Evolutionary conservation across 225 moss, liverwort and hornwort species (phyloP).

Genomic region (Lunularia cruciata): DNA sequence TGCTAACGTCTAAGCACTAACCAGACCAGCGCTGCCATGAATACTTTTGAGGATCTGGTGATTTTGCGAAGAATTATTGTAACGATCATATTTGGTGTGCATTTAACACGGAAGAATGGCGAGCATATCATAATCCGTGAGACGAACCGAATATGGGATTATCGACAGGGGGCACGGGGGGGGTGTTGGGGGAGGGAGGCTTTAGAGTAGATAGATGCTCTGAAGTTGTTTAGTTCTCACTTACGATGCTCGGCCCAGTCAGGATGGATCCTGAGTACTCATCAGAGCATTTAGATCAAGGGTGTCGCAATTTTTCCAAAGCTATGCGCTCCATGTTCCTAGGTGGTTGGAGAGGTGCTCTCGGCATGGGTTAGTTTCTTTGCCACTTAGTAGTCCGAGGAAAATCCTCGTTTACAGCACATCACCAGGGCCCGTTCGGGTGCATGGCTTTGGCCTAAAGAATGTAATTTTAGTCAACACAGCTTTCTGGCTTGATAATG

Average conservation of each 20-base stretch:
- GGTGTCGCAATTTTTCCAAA: constrained; percentile 8
- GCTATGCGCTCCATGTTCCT: neutral
- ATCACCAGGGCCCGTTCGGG: neutral
- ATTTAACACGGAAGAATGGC: neutral
- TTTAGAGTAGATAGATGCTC: neutral
- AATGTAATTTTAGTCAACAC: neutral
- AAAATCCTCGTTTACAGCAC: neutral
- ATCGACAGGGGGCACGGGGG: neutral
- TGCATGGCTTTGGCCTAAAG: constrained; percentile 4
- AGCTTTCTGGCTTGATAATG: constrained; percentile 3
- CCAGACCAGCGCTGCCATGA: constrained; percentile 1
- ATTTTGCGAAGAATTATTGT: neutral
- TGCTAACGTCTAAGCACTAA: constrained; percentile 3
- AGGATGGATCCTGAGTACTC: neutral
- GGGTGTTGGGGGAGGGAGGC: too few relatives aligned
- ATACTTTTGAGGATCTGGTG: neutral
- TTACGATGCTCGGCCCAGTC: too few relatives aligned
- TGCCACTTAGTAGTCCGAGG: neutral
- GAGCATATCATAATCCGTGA: neutral
- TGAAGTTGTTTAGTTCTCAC: neutral
- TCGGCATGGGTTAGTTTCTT: neutral
- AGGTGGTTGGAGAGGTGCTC: neutral
- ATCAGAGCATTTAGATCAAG: constrained; percentile 1
- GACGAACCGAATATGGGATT: constrained; percentile 8
- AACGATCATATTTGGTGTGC: neutral